Base-by-base conservation (phyloP, 225 moss, liverwort and hornwort genomes). In the Lunularia cruciata region DNA sequence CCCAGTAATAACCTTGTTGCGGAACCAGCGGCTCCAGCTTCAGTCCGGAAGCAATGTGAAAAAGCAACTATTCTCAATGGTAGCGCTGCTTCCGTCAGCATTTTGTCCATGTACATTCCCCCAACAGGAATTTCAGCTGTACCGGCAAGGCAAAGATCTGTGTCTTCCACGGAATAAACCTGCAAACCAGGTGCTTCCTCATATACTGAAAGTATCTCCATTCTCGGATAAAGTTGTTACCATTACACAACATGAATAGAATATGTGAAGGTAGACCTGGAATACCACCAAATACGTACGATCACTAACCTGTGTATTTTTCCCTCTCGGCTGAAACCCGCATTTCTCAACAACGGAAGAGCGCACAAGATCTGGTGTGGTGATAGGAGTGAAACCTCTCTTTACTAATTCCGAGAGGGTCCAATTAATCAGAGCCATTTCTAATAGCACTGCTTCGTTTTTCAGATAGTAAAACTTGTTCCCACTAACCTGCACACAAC, bases 1-100 rank as follows among this genome's bases (percentile, higher is more conserved):
- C 10, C 34, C 55, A 33, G 28, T 45, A 13, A 10, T 76, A 55
- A 95, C 95, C 95, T 93, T 67, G 98, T 98, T 61, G 88, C 84
- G 3, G 91, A 81, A 75, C 98, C 98, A 51, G 98, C 98, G 72
- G 91, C 98, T 72, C 98, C 98, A 72, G 98, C 98, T 86, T 98
- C 98, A 51, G 98, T 98, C 53, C 98, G 89, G 72, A 98, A 98
- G 76, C 98, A 98, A 75, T 98, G 98, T 40, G 98, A 98, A 65
- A 88, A 86, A 57, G 93, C 98, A 38, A 91, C 91, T 63, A 98
- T 70, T 73, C 85, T 91, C 73, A 98, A 81, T 51, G 98, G 98
- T 52, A 98, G 81, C 38, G 85, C 65, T 63, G 85, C 82, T 61
- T 87, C 98, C 27, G 83, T 72, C 15, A 98, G 79, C 84, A 89